Conservation (phyloP, 768 basidiomycete species). For the Trametes coccinea region DNA sequence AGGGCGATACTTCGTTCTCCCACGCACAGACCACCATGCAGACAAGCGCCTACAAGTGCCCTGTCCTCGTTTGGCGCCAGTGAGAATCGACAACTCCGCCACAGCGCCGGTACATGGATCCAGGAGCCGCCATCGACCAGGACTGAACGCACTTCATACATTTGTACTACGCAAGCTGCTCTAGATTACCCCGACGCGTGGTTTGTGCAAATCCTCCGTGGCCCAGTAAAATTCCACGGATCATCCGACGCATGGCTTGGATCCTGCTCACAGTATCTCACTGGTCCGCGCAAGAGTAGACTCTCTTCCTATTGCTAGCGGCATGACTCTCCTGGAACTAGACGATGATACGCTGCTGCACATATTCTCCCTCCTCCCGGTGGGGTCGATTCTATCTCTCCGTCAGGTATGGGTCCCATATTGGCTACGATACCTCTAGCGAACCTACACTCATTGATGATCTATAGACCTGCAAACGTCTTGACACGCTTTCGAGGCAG, state of each 20-base stretch:
- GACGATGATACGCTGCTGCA: constrained; percentile 42
- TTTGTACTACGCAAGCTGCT: too few species aligned
- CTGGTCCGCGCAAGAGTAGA: too few species aligned
- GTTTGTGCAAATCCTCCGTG: too few species aligned
- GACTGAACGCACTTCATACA: too few species aligned
- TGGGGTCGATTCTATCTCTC: constrained; percentile 34
- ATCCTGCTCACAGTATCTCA: not conserved
- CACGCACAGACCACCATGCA: constrained; percentile 14
- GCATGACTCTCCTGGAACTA: constrained; percentile 19
- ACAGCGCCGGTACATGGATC: too few species aligned
- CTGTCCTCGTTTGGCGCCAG: too few species aligned
- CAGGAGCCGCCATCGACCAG: too few species aligned
- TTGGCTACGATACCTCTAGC: not conserved
- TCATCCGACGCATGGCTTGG: too few species aligned
- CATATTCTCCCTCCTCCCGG: constrained; percentile 37
- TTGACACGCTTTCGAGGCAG: constrained; percentile 45
- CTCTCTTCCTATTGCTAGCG: not conserved
- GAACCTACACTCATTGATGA: not conserved
- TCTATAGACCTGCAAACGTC: constrained; percentile 50
- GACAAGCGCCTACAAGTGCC: not conserved
- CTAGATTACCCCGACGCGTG: too few species aligned
- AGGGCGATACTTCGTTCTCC: not conserved
- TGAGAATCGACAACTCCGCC: too few species aligned
- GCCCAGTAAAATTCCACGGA: too few species aligned
- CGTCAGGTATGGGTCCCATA: constrained; percentile 11